phyloP scores from a whole-genome alignment of 202 grass and related monocot species.

The Saccharum hybrid region DNA sequence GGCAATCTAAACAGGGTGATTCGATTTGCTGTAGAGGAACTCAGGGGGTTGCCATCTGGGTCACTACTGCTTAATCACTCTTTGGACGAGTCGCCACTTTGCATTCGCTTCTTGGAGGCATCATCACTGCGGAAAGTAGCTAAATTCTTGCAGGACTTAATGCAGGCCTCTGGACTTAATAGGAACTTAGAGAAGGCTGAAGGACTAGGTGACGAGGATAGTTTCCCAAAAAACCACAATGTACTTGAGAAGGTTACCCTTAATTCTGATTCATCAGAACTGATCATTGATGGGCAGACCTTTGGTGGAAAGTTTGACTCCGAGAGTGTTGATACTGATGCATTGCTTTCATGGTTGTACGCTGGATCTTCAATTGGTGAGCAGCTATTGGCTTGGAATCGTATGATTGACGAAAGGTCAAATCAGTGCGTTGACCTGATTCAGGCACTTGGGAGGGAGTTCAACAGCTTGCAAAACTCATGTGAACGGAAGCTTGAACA shows the following conservation, averaged over 20 bases:
- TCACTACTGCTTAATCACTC: slow-evolving; percentile 61
- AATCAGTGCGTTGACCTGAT: slow-evolving; percentile 55
- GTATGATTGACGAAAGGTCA: slow-evolving; percentile 55
- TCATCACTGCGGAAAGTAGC: slow-evolving; percentile 63
- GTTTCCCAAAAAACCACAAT: slow-evolving; percentile 33
- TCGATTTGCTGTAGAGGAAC: slow-evolving; percentile 71
- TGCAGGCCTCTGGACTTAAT: slow-evolving; percentile 65
- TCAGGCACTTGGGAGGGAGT: slow-evolving; percentile 73
- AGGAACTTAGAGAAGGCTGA: slow-evolving; percentile 65
- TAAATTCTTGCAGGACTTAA: slow-evolving; percentile 84
- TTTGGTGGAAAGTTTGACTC: slow-evolving; percentile 47
- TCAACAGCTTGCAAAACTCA: slow-evolving; percentile 53
- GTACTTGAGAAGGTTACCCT: slow-evolving; percentile 58
- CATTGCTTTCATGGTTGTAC: slow-evolving; percentile 80
- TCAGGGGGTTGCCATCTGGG: slow-evolving; percentile 62
- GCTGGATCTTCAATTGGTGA: slow-evolving; percentile 68
- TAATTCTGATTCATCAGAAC: slow-evolving; percentile 54
- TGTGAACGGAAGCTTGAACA: slow-evolving; percentile 82
- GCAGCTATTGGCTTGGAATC: slow-evolving; percentile 61
- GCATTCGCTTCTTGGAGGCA: slow-evolving; percentile 84
- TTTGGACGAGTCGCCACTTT: slow-evolving; percentile 69
- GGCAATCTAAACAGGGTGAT: slow-evolving; percentile 76
- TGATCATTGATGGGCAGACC: slow-evolving; percentile 55
- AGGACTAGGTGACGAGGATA: slow-evolving; percentile 51
- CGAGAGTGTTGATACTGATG: slow-evolving; percentile 61